Percentiles rank a stretch among this genome's conserved stretches.
These are phyloP conservation scores for Begonia peltatifolia DNA, from an alignment of 306 rosid species.

Conservation along the genomic window DNA sequence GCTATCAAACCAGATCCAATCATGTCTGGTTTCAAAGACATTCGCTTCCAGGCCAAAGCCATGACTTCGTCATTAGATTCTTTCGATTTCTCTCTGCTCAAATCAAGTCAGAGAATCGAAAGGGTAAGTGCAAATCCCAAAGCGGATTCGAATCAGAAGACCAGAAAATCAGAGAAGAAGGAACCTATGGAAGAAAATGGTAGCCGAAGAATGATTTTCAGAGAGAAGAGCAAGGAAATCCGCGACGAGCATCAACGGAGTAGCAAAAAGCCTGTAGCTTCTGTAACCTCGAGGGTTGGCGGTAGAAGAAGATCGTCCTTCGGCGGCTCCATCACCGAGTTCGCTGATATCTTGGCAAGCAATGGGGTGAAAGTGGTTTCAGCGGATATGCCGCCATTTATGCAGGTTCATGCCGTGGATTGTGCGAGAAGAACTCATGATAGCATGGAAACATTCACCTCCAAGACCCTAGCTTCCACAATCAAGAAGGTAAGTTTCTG, in stretches of 20 bases:
- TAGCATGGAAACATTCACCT: constrained; percentile 85
- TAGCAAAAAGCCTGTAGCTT: constrained; percentile 23
- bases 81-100: constrained; percentile 20
- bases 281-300: constrained; percentile 13
- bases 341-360: constrained; percentile 51
- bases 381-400: constrained; percentile 90
- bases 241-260: constrained; percentile 8
- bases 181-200: constrained; percentile 9
- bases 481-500: constrained; percentile 56
- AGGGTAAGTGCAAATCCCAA: not conserved
- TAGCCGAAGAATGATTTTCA: constrained; percentile 5
- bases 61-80: constrained; percentile 40
- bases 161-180: not conserved
- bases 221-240: constrained; percentile 16
- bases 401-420: constrained; percentile 97
- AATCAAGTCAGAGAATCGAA: constrained; percentile 6
- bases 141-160: constrained; percentile 21
- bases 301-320: constrained; percentile 54
- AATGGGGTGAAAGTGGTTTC: constrained; percentile 70
- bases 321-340: constrained; percentile 36
- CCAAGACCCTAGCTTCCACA: constrained; percentile 73
- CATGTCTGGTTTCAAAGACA: constrained; percentile 8
- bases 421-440: constrained; percentile 68
- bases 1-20: too few relatives aligned
- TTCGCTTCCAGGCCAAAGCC: constrained; percentile 25